Conservation (phyloP, 345 rosid genomes). For the Salix arbutifolia region DNA sequence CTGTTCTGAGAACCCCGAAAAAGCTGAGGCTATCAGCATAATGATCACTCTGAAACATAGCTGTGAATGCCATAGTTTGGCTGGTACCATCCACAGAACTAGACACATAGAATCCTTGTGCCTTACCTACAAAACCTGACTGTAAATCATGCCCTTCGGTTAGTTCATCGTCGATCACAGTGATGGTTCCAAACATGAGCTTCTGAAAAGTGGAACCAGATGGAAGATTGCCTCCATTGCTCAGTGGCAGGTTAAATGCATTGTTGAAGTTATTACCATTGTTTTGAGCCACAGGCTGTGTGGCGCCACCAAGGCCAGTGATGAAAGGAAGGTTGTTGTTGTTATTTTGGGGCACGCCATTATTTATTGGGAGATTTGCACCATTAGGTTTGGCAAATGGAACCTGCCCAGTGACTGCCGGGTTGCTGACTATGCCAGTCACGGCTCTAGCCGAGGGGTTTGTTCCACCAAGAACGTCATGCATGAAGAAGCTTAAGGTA, state of each 20-base stretch:
- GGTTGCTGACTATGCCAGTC: conserved; percentile 63
- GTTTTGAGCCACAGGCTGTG: conserved; percentile 46
- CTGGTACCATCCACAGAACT: conserved; percentile 76
- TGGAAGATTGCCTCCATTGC: conserved; percentile 53
- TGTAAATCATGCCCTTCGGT: conserved; percentile 67
- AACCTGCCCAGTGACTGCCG: conserved; percentile 63
- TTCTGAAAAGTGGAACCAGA: conserved; percentile 46
- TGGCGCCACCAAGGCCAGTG: conserved; percentile 65
- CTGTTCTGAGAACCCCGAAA: conserved; percentile 70
- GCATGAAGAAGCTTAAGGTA: conserved; percentile 56
- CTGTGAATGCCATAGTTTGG: conserved; percentile 75
- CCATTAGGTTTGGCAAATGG: conserved; percentile 88
- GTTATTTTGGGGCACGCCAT: conserved; percentile 53
- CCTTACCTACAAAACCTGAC: conserved; percentile 69
- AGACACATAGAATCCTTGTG: conserved; percentile 76
- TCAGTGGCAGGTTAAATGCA: conserved; percentile 34
- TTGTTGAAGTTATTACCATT: conserved; percentile 46
- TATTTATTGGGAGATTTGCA: conserved; percentile 63
- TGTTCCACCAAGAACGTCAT: conserved; percentile 73
- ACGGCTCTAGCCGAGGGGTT: conserved; percentile 72
- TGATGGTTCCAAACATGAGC: conserved; percentile 85
- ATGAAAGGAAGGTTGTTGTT: conserved; percentile 84
- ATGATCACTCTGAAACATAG: conserved; percentile 67
- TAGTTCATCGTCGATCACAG: conserved; percentile 73
- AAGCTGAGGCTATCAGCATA: conserved; percentile 71